Percentiles rank a stretch among this genome's conserved stretches.
Conservation (phyloP, 2,329 filamentous ascomycete genomes). For the Neocucurbitaria cava region DNA sequence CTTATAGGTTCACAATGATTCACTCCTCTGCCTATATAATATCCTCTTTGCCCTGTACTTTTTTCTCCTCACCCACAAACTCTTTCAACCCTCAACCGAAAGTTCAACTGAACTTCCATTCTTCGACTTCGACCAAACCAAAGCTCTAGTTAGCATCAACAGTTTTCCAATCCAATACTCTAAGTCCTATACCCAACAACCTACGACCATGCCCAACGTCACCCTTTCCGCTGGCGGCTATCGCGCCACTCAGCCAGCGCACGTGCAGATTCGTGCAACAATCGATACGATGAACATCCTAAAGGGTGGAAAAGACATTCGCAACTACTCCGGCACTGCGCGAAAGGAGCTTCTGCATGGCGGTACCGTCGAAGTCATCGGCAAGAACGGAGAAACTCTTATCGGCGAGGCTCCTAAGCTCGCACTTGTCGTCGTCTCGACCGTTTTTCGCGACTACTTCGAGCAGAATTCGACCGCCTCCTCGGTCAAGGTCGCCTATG, state of each 20-base stretch:
- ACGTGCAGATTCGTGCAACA: neutral
- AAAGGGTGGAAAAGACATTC: neutral
- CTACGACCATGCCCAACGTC: too few relatives aligned
- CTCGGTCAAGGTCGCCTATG: neutral
- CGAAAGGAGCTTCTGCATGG: neutral
- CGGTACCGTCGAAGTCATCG: neutral
- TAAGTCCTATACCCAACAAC: too few relatives aligned
- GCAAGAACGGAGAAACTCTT: neutral
- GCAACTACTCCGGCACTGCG: neutral
- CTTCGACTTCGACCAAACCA: too few relatives aligned
- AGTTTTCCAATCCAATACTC: too few relatives aligned
- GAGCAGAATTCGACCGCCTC: neutral
- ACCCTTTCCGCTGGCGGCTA: neutral
- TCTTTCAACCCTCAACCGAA: too few relatives aligned
- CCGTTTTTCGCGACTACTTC: neutral
- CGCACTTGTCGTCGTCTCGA: neutral
- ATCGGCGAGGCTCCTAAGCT: neutral
- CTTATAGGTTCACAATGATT: too few relatives aligned
- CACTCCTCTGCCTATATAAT: too few relatives aligned
- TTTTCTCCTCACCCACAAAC: too few relatives aligned
- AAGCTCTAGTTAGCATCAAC: too few relatives aligned
- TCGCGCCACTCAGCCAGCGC: neutral
- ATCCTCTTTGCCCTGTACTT: too few relatives aligned
- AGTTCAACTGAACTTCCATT: too few relatives aligned
- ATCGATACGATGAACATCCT: neutral